Evolutionary conservation across 1,139 yeast genomes (phyloP).

Genomic region (Magnusiomyces ingens): DNA sequence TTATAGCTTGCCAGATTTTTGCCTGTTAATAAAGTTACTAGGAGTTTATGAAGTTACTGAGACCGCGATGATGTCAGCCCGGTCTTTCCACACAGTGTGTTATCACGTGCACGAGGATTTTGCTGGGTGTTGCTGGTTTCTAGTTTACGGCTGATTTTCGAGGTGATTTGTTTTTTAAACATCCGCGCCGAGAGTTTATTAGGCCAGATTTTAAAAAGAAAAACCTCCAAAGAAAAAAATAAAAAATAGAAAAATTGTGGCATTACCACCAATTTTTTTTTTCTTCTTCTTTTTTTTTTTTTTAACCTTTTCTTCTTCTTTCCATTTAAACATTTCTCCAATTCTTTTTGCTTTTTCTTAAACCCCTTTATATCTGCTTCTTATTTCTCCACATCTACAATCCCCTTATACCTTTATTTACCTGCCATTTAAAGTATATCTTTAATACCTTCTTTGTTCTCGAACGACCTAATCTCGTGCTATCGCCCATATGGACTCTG

Average conservation of each 20-base stretch:
- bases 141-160: neutral
- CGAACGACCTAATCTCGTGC: neutral
- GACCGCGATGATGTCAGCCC: no score
- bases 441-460: neutral
- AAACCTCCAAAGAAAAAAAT: neutral
- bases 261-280: neutral
- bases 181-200: constrained; percentile 2
- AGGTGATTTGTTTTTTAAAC: constrained; percentile 1
- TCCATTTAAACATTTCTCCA: neutral
- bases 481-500: neutral
- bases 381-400: neutral
- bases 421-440: neutral
- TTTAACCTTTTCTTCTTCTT: neutral
- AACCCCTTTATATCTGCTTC: neutral
- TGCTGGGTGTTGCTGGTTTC: neutral
- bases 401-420: neutral
- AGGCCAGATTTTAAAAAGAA: constrained; percentile 1
- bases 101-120: neutral
- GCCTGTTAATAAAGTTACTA: neutral
- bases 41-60: no score
- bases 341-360: neutral
- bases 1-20: neutral
- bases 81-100: no score
- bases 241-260: neutral
- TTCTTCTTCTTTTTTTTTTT: constrained; percentile 1